Evolutionary conservation across 2,329 filamentous ascomycete genomes (phyloP), one percentile per base, ranked within the genome.

Genomic region (Ophiostoma perfectum): DNA sequence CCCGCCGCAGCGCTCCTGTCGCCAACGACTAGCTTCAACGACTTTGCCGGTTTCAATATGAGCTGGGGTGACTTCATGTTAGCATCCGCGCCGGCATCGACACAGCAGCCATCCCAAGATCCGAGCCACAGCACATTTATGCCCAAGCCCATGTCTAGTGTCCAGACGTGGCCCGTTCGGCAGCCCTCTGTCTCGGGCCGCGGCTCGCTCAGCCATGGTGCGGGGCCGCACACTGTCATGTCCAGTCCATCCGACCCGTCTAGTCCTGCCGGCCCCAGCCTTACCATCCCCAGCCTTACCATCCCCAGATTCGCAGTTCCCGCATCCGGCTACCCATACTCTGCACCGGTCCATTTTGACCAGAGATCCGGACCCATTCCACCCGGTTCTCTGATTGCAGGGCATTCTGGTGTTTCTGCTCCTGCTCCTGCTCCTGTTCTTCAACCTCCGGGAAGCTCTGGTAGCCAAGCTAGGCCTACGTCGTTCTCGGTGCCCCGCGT

Each of bases 401-500:
- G 58, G 27, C 27, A 27, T 8, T 8, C 41, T 7, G 36, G 14
- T 14, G 7, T 36, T 3, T 4, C 14, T 6, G 12, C 14, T 39
- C 3, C 18, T 55, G 42, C 42, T 45, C 42, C 5, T 45, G 14
- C 42, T 12, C 9, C 42, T 11, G 42, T 9, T 12, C 42, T 11
- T 8, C 42, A 45, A 12, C 49, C 55, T 14, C 27, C 27, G 9
- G 27, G 55, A 11, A 60, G 55, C 55, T 60, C 55, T 2, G 27
- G 36, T 49, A 12, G 27, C 41, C 18, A 39, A 2, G n/a, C 49
- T 18, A 55, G 16, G 12, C 16, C 58, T 44, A 60, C 42, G 5
- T 63, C 16, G 45, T 11, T n/a, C 80, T 82, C 66, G 78, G 75
- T 80, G 1, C 78, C 80, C 1, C 80, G 80, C 42, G 77, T 80